Conservation (phyloP, 257 asterid genomes). For the Penstemon newberryi region DNA sequence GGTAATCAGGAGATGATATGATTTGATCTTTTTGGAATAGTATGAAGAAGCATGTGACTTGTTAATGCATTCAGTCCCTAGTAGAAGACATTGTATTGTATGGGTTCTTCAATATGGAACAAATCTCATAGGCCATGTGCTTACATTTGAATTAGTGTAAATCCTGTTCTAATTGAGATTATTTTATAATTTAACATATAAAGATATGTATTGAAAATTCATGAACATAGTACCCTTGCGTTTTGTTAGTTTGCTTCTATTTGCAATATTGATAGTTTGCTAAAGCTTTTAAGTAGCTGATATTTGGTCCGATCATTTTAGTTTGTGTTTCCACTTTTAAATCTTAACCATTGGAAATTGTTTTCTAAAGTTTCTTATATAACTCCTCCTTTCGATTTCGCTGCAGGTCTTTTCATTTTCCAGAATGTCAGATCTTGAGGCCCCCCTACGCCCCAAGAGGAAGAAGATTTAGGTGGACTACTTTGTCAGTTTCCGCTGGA, state of each 20-base stretch:
- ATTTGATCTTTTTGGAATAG: no score
- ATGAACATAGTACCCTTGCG: not conserved
- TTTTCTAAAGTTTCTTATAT: conserved; percentile 15
- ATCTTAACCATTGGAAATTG: not conserved
- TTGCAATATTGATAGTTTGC: not conserved
- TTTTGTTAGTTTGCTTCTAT: not conserved
- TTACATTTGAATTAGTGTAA: no score
- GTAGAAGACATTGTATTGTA: no score
- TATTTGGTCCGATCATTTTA: not conserved
- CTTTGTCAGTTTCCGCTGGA: conserved; percentile 87
- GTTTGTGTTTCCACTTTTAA: not conserved
- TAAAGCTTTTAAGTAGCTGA: not conserved
- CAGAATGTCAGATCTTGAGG: conserved; percentile 84
- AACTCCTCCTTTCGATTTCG: conserved; percentile 15
- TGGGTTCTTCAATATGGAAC: no score
- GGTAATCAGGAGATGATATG: no score
- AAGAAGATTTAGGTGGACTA: conserved; percentile 83
- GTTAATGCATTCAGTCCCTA: no score
- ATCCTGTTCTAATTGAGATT: no score
- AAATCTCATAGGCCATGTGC: no score
- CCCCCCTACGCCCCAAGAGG: conserved; percentile 88
- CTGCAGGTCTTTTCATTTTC: conserved; percentile 35
- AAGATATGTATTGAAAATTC: not conserved
- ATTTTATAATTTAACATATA: no score
- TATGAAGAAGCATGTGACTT: no score